Evolutionary conservation across 2,329 filamentous ascomycete genomes (phyloP).

Genomic region (Exophiala lecanii-corni): DNA sequence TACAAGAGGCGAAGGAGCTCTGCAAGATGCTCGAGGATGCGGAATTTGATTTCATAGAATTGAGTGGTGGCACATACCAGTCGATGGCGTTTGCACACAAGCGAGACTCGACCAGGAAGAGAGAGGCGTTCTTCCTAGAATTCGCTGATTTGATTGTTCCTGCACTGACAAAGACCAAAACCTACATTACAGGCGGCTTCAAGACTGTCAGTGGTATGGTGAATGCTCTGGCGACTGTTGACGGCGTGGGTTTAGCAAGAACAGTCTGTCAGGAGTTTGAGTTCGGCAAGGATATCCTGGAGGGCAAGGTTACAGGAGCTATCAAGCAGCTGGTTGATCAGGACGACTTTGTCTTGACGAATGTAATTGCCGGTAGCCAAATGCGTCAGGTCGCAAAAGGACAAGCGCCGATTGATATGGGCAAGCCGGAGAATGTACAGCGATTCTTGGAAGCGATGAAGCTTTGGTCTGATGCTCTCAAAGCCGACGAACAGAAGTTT

Average conservation of each 20-base stretch:
- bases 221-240: conserved; percentile 49
- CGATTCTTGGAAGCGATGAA: neutral
- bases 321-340: conserved; percentile 46
- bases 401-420: conserved; percentile 41
- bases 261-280: conserved; percentile 48
- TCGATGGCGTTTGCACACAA: conserved; percentile 41
- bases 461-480: neutral
- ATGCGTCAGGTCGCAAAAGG: conserved; percentile 51
- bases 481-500: neutral
- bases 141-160: conserved; percentile 52
- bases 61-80: conserved; percentile 46
- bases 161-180: conserved; percentile 48
- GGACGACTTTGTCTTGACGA: conserved; percentile 48
- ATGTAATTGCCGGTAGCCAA: conserved; percentile 47
- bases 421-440: neutral
- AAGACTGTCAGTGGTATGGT: conserved; percentile 54
- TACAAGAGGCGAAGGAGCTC: conserved; percentile 47
- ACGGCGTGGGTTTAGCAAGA: conserved; percentile 57
- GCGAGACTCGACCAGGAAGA: conserved; percentile 51
- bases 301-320: conserved; percentile 39
- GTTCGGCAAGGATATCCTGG: conserved; percentile 27
- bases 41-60: conserved; percentile 48
- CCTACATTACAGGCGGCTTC: conserved; percentile 57
- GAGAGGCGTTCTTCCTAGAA: conserved; percentile 57
- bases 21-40: conserved; percentile 30